phyloP scores from a whole-genome alignment of 2,329 filamentous ascomycete genomes.

The Exserohilum turcica region DNA sequence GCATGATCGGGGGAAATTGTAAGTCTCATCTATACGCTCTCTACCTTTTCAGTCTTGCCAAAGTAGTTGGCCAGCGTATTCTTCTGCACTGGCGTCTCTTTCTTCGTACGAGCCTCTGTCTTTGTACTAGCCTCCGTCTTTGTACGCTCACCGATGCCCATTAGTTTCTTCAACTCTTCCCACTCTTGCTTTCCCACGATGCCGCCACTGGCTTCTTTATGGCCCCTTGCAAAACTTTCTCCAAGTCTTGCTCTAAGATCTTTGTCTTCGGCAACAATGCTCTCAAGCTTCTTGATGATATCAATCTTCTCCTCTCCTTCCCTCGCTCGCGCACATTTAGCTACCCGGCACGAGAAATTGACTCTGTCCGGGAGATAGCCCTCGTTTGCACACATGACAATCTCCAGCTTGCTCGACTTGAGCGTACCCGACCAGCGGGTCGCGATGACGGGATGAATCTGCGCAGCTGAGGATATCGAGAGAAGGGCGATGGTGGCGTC shows the following conservation, averaged over 20 bases:
- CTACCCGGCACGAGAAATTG: slow-evolving; percentile 70
- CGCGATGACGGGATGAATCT: slow-evolving; percentile 70
- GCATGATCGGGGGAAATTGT: not conserved
- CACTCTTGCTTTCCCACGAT: slow-evolving; percentile 66
- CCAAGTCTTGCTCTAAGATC: slow-evolving; percentile 59
- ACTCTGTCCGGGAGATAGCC: slow-evolving; percentile 67
- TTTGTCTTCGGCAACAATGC: slow-evolving; percentile 52
- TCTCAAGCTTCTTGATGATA: slow-evolving; percentile 64
- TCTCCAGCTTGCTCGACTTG: slow-evolving; percentile 63
- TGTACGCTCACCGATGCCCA: slow-evolving; percentile 64
- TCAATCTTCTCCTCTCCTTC: slow-evolving; percentile 61
- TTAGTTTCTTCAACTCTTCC: slow-evolving; percentile 65
- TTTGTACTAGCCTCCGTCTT: slow-evolving; percentile 44
- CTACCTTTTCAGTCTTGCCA: slow-evolving; percentile 17
- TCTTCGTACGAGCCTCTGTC: too few relatives aligned
- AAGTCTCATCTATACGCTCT: not conserved
- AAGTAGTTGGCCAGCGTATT: slow-evolving; percentile 45
- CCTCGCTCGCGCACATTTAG: slow-evolving; percentile 59
- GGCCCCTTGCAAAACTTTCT: slow-evolving; percentile 68
- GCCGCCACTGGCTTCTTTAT: slow-evolving; percentile 70
- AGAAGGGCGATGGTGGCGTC: slow-evolving; percentile 68
- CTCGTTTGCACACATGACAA: slow-evolving; percentile 70
- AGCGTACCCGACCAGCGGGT: slow-evolving; percentile 69
- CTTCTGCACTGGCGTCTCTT: slow-evolving; percentile 36
- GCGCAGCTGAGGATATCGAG: slow-evolving; percentile 63